phyloP scores from a whole-genome alignment of 305 asterid genomes.

The Plantago lanceolata region DNA sequence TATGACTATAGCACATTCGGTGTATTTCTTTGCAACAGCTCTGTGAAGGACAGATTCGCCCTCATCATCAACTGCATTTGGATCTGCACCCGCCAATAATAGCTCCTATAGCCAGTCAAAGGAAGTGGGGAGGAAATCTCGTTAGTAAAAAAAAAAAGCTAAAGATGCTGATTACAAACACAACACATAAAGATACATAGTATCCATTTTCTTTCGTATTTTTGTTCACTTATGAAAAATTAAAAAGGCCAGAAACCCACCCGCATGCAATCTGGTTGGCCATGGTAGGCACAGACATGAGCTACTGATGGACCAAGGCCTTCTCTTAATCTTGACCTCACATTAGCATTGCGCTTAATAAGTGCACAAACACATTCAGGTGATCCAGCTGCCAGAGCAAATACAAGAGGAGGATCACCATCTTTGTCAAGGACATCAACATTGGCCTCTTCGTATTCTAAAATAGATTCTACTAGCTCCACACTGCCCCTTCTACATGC shows the following conservation, averaged over 20 bases:
- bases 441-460: constrained; percentile 72
- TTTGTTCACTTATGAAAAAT: constrained; percentile 13
- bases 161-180: not conserved
- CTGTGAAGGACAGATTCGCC: constrained; percentile 98
- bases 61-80: constrained; percentile 95
- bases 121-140: constrained; percentile 8
- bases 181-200: no score
- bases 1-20: constrained; percentile 83
- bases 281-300: constrained; percentile 98
- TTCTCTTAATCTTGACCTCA: constrained; percentile 85
- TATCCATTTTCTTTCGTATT: no score
- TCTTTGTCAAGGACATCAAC: constrained; percentile 92
- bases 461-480: constrained; percentile 81
- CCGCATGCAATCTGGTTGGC: constrained; percentile 98
- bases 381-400: constrained; percentile 98
- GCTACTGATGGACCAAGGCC: constrained; percentile 99
- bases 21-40: constrained; percentile 89
- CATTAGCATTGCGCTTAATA: constrained; percentile 75
- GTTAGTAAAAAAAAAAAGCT: constrained; percentile 3
- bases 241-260: constrained; percentile 40
- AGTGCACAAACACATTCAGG: constrained; percentile 94
- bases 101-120: constrained; percentile 57
- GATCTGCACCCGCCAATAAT: constrained; percentile 92
- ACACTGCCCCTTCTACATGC: constrained; percentile 94
- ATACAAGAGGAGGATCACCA: constrained; percentile 97